phyloP scores from a whole-genome alignment of 306 rosid genomes.

The Astragalus membranaceus region DNA sequence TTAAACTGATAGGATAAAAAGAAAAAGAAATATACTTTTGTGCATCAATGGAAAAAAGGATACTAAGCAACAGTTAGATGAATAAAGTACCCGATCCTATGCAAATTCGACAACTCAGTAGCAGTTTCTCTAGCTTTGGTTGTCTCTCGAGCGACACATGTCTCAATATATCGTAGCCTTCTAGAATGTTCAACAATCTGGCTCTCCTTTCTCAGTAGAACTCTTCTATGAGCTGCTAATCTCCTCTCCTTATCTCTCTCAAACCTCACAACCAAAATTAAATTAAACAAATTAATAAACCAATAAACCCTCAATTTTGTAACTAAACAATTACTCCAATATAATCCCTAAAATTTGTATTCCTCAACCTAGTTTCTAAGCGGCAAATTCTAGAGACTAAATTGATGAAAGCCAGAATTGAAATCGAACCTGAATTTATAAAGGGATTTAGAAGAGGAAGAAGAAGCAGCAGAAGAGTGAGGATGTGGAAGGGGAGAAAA shows the following conservation, averaged over 20 bases:
- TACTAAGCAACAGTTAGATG: neutral
- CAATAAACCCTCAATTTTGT: too few relatives aligned
- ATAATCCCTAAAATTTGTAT: too few relatives aligned
- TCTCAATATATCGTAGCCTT: conserved; percentile 37
- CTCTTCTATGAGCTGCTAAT: conserved; percentile 49
- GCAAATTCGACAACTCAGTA: conserved; percentile 49
- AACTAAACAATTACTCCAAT: too few relatives aligned
- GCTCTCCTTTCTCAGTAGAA: conserved; percentile 59
- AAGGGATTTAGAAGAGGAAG: conserved; percentile 37
- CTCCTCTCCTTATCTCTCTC: conserved; percentile 58
- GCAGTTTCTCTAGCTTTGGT: conserved; percentile 17
- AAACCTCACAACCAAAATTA: conserved; percentile 31
- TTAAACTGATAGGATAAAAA: neutral
- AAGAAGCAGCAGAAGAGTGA: neutral
- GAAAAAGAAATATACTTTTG: neutral
- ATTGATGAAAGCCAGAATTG: neutral
- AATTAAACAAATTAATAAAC: neutral
- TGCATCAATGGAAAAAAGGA: neutral
- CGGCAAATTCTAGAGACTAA: neutral
- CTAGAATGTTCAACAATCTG: conserved; percentile 55
- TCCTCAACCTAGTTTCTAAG: too few relatives aligned
- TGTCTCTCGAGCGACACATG: conserved; percentile 35
- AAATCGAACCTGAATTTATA: conserved; percentile 42
- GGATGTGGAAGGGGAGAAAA: conserved; percentile 26
- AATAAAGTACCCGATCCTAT: conserved; percentile 40